These are phyloP conservation scores for Candida saitoana DNA, from an alignment of 805 yeast genomes.

Conservation along the genomic window DNA sequence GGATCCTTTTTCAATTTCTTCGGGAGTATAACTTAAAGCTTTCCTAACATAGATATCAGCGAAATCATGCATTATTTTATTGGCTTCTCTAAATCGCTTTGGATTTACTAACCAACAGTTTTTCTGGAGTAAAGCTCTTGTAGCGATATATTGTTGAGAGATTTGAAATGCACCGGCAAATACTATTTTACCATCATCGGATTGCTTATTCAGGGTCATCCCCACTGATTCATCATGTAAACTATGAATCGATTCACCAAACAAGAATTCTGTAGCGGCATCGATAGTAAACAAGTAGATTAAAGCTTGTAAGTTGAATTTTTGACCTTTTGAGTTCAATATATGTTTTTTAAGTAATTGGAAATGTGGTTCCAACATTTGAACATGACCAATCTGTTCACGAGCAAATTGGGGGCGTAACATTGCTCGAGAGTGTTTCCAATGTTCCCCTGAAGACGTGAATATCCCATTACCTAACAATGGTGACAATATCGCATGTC, in stretches of 20 bases:
- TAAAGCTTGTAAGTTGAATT: slow-evolving; percentile 30
- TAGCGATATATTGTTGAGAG: slow-evolving; percentile 28
- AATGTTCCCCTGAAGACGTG: slow-evolving; percentile 33
- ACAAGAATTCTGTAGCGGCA: slow-evolving; percentile 37
- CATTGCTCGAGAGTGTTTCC: slow-evolving; percentile 34
- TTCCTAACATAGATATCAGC: slow-evolving; percentile 26
- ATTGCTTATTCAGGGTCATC: slow-evolving; percentile 11
- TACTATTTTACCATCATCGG: slow-evolving; percentile 19
- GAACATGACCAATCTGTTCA: slow-evolving; percentile 31
- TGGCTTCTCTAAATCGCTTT: slow-evolving; percentile 29
- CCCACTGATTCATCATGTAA: slow-evolving; percentile 22
- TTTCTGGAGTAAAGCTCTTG: slow-evolving; percentile 26
- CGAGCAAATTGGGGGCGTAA: slow-evolving; percentile 37
- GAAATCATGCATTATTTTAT: slow-evolving; percentile 27
- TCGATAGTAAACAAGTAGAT: slow-evolving; percentile 35
- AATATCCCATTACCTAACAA: slow-evolving; percentile 37
- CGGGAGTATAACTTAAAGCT: slow-evolving; percentile 24
- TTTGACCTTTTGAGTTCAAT: slow-evolving; percentile 14
- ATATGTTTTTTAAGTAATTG: slow-evolving; percentile 21
- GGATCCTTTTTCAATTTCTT: slow-evolving; percentile 25
- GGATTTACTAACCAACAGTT: slow-evolving; percentile 25
- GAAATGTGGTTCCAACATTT: slow-evolving; percentile 28
- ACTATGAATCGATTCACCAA: slow-evolving; percentile 31
- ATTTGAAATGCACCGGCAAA: slow-evolving; percentile 28
- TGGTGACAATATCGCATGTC: slow-evolving; percentile 27